Evolutionary conservation across 2,329 filamentous ascomycete genomes (phyloP), one percentile per base, ranked within the genome.

Genomic region (Paracoccidioides brasiliensis): DNA sequence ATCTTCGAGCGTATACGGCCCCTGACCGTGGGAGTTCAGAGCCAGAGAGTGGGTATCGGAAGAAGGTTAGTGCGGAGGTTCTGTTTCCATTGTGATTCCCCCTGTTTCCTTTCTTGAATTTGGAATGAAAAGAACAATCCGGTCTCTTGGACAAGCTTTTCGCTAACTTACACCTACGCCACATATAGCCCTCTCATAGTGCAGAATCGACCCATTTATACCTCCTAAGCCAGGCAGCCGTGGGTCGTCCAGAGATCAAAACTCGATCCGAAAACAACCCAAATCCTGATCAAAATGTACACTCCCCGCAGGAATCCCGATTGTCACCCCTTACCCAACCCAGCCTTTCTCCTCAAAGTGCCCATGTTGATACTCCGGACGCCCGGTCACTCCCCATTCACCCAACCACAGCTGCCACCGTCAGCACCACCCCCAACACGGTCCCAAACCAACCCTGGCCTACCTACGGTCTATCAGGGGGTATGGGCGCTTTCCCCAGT

Each of bases 221-320:
- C 46, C 63, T 72, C 9, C 64, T 70, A 55, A 67, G 67, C 57
- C 68, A 74, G 70, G 69, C 73, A 59, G 72, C 72, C 58, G 72
- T 69, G 61, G 67, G 62, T 50, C 63, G 68, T 40, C 66, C 67
- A 32, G 43, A 56, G 28, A 55, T 53, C 35, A 12, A 44, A n/a
- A 15, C 42, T 15, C 22, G 22, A 22, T 22, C 22, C 2, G 22
- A 22, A 22, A 44, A 15, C n/a, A 44, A 14, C 10, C 42, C 10
- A 6, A 15, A 15, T 38, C 42, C 32, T n/a, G 44, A 41, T 8
- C 38, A 28, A 35, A 52, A 52, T 35, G 7, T 12, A 33, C 33
- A 40, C 40, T 12, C 15, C 38, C 32, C 3, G 37, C 41, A 44
- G 22, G 22, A 22, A 22, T 22, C 30, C 22, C 37, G 42, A 41